Evolutionary conservation across 768 basidiomycete species (phyloP), one percentile per base, ranked within the genome.

Genomic region (Mycena albidolilacea): DNA sequence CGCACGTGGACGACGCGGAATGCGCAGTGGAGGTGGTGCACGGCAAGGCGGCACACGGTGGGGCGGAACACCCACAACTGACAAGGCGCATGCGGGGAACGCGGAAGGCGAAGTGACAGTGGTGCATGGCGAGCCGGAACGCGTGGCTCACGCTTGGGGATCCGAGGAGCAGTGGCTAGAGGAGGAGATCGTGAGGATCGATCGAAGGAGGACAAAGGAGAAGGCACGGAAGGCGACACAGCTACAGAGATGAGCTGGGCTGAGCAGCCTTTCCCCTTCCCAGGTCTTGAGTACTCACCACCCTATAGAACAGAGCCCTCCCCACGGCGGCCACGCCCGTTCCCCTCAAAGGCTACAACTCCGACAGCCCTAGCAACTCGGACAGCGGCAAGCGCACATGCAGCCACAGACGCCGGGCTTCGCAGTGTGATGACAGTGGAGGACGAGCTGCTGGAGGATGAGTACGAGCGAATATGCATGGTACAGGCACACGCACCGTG

Each of bases 211-310:
- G 39, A 41, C 1, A 50, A 69, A 62, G 52, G 61, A 66, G 37
- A 14, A 10, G 0, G 23, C 19, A 17, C 64, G 66, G 8, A 68
- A 73, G 55, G 66, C 62, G 9, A 64, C 37, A 21, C 71, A 72
- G 60, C 71, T 72, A 19, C 14, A 61, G 21, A 7, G 65, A 43
- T 19, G 71, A 67, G 64, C 71, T 62, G 60, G 67, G 71, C 71
- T 62, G 59, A 72, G 71, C 65, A 67, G 39, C 65, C 71, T 0
- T 21, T 72, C 7, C 71, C 71, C 19, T 72, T 67, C 15, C 71
- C 65, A 1, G 71, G 71, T 12, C 60, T 72, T 3, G 71, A 65
- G 23, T 41, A 72, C 71, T 66, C 71, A 72, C 71, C 71, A 17
- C 23, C 64, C 0, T 21, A 19, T 0, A 0, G 50, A 3, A 41